A percentile compares a stretch with the other conserved stretches of the same genome.
Conservation (phyloP, 208 protist species). For the Trypanosoma cruzi region DNA sequence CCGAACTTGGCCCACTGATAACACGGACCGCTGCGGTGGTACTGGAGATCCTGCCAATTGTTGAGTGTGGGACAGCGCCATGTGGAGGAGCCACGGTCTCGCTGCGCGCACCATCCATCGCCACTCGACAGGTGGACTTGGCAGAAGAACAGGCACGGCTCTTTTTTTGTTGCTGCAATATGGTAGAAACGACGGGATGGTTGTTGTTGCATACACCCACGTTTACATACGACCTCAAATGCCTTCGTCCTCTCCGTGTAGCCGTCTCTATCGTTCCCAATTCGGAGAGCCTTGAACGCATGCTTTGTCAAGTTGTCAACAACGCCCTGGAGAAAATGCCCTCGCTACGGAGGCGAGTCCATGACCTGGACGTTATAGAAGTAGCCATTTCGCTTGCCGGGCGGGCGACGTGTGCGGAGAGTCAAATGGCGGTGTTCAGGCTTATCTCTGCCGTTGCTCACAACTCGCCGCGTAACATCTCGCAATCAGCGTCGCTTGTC, state of each 20-base stretch:
- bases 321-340: conserved; percentile 21
- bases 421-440: conserved; percentile 53
- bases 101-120: conserved; percentile 23
- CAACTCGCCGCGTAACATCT: conserved; percentile 54
- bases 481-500: conserved; percentile 42
- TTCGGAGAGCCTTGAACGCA: conserved; percentile 41
- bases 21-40: conserved; percentile 28
- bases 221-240: conserved; percentile 38
- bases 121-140: conserved; percentile 14
- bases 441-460: conserved; percentile 39
- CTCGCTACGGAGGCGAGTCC: conserved; percentile 25
- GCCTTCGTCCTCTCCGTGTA: conserved; percentile 58
- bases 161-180: conserved; percentile 20
- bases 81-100: background rate
- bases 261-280: conserved; percentile 46
- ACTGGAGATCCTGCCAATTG: conserved; percentile 22
- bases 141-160: conserved; percentile 27
- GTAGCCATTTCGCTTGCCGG: conserved; percentile 47
- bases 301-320: conserved; percentile 64
- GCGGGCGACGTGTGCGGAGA: conserved; percentile 43
- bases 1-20: conserved; percentile 45
- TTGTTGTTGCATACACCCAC: conserved; percentile 18
- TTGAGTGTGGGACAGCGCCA: conserved; percentile 22
- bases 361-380: conserved; percentile 75
- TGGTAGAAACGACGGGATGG: conserved; percentile 30